phyloP scores from a whole-genome alignment of 2,329 filamentous ascomycete species.

The Botryotinia narcissicola region DNA sequence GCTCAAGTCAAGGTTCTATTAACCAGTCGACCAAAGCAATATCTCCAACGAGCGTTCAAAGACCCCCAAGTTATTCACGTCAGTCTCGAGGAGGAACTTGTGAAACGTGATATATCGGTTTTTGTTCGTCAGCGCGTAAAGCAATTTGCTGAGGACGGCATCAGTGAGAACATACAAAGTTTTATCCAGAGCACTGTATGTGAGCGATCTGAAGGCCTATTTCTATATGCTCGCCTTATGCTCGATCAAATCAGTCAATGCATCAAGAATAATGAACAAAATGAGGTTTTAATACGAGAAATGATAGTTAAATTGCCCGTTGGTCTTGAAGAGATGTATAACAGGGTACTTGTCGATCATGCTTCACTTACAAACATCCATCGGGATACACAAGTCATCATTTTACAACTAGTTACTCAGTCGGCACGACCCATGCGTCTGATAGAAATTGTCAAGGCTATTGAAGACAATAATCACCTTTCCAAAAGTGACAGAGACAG shows the following conservation, averaged over 20 bases:
- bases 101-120: slow-evolving; percentile 40
- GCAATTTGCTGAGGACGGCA: not conserved
- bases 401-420: slow-evolving; percentile 30
- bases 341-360: slow-evolving; percentile 27
- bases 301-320: slow-evolving; percentile 22
- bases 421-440: slow-evolving; percentile 30
- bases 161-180: not conserved
- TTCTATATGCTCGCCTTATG: slow-evolving; percentile 19
- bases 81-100: slow-evolving; percentile 40
- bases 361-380: slow-evolving; percentile 8
- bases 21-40: slow-evolving; percentile 44
- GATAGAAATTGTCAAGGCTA: slow-evolving; percentile 16
- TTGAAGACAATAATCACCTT: not conserved
- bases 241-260: slow-evolving; percentile 11
- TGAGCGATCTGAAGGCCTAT: slow-evolving; percentile 9
- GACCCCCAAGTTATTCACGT: slow-evolving; percentile 36
- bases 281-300: not conserved
- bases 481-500: slow-evolving; percentile 21
- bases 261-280: not conserved
- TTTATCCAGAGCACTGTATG: slow-evolving; percentile 8
- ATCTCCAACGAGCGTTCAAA: slow-evolving; percentile 39
- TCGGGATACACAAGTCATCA: slow-evolving; percentile 27
- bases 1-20: slow-evolving; percentile 43
- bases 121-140: slow-evolving; percentile 6
- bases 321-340: slow-evolving; percentile 35